Evolutionary conservation across 2,329 filamentous ascomycete species (phyloP), one percentile per base, ranked within the genome.

Genomic region (Claviceps cyperi): DNA sequence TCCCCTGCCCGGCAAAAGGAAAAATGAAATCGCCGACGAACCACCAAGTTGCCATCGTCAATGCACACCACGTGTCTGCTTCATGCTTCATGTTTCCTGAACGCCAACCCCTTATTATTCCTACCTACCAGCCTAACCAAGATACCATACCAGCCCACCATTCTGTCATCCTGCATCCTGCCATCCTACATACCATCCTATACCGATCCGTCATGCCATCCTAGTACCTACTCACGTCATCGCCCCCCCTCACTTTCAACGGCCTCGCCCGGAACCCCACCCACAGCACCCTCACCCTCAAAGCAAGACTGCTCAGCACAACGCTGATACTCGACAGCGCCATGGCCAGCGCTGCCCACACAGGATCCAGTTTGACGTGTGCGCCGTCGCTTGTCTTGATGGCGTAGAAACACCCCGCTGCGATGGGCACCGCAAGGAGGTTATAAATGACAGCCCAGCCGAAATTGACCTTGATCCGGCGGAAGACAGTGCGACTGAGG

Each of bases 301-400:
- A 66, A 47, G 81, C 73, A 59, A 95, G 66, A 68, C 85, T 91
- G 63, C 88, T 94, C 61, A 79, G 68, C 47, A 96, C 84, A 44
- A 97, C 90, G 60, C 86, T 92, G 56, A 96, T 82, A 64, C 85
- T 91, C 66, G 89, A 95, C 64, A 90, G 66, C 24, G 91, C 91
- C 91, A 96, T 97, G 1, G 90, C 90, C 62, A 95, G 67, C 56
- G 82, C 84, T 5, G 90, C 91, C 90, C 90, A 96, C 1, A 86
- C 85, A 0, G 85, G 85, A 62, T 86, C 82, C 45, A 90, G 67
- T 53, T 77, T 69, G 19, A 88, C 66, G 61, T 84, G 83, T 32
- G 63, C 62, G 1, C 72, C 75, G 2, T 62, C 59, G 3, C 64
- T 62, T 45, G 71, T 72, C 49, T 59, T 62, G 45, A 82, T 55